A percentile compares a stretch with the other conserved stretches of the same genome.
Evolutionary conservation across 2,329 filamentous ascomycete genomes (phyloP).

Genomic region (Ustulina deusta): DNA sequence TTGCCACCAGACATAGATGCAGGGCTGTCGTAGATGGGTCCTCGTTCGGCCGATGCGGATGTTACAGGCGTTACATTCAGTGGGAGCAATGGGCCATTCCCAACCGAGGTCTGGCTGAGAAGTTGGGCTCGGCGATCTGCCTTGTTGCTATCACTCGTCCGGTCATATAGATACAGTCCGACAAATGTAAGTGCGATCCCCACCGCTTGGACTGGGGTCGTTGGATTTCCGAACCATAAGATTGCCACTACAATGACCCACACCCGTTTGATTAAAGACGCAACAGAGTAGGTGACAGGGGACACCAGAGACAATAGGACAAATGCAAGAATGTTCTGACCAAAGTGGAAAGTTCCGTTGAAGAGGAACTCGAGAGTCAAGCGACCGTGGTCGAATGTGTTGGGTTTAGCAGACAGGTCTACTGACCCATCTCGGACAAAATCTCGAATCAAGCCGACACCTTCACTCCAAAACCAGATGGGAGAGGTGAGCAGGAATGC

Average conservation of each 20-base stretch:
- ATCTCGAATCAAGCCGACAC: constrained; percentile 79
- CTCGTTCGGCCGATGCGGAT: constrained; percentile 50
- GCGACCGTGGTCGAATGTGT: constrained; percentile 81
- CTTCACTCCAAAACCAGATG: constrained; percentile 94
- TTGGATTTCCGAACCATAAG: constrained; percentile 93
- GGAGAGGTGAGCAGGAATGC: constrained; percentile 90
- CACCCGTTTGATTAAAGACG: constrained; percentile 94
- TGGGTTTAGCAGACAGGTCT: constrained; percentile 66
- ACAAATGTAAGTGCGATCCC: constrained; percentile 92
- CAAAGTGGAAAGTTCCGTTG: constrained; percentile 97
- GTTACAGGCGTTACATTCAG: constrained; percentile 63
- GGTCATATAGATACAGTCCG: constrained; percentile 94
- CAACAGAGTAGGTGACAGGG: constrained; percentile 96
- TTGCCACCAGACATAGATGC: constrained; percentile 47
- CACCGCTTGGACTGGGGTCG: constrained; percentile 82
- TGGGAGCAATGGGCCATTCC: constrained; percentile 71
- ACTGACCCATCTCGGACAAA: constrained; percentile 85
- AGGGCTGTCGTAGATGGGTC: constrained; percentile 56
- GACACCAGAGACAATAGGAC: constrained; percentile 91
- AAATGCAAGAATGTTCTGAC: constrained; percentile 95
- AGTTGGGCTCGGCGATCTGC: constrained; percentile 84
- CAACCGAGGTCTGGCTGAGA: constrained; percentile 63
- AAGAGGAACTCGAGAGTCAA: constrained; percentile 89
- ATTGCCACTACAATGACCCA: constrained; percentile 97
- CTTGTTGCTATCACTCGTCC: constrained; percentile 87